Conservation (phyloP, 331 rosid genomes). For the Malus hybrid region DNA sequence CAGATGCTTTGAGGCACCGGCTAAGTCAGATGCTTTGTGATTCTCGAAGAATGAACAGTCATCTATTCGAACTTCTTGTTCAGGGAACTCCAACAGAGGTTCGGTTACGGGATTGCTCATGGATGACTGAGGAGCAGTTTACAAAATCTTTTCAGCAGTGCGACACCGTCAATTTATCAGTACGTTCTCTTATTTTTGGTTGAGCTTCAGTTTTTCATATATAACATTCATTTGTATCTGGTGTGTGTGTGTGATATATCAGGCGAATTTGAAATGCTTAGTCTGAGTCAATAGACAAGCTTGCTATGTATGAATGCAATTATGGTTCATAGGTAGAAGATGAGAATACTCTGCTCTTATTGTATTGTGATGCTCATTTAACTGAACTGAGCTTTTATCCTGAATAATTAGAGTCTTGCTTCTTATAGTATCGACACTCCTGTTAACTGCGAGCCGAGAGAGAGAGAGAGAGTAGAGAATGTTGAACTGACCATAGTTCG, state of each 20-base stretch:
- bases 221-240: neutral
- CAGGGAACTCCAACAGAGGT: slow-evolving; percentile 62
- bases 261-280: neutral
- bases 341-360: neutral
- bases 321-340: neutral
- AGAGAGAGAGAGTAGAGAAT: neutral
- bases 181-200: slow-evolving; percentile 15
- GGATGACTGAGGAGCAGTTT: slow-evolving; percentile 75
- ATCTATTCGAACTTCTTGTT: slow-evolving; percentile 43
- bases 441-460: neutral
- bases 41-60: slow-evolving; percentile 51
- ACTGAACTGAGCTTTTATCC: neutral
- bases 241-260: neutral
- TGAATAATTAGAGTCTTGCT: neutral
- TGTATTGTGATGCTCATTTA: neutral
- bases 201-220: neutral
- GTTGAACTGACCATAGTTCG: neutral
- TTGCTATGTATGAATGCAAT: neutral
- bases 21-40: slow-evolving; percentile 57
- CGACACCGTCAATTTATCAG: slow-evolving; percentile 44
- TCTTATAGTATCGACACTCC: neutral
- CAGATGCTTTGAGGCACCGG: slow-evolving; percentile 51
- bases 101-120: slow-evolving; percentile 65
- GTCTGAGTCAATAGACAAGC: neutral
- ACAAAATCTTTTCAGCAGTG: slow-evolving; percentile 33